Evolutionary conservation across 2,329 filamentous ascomycete genomes (phyloP).

Genomic region (Neoarthrinium moseri): DNA sequence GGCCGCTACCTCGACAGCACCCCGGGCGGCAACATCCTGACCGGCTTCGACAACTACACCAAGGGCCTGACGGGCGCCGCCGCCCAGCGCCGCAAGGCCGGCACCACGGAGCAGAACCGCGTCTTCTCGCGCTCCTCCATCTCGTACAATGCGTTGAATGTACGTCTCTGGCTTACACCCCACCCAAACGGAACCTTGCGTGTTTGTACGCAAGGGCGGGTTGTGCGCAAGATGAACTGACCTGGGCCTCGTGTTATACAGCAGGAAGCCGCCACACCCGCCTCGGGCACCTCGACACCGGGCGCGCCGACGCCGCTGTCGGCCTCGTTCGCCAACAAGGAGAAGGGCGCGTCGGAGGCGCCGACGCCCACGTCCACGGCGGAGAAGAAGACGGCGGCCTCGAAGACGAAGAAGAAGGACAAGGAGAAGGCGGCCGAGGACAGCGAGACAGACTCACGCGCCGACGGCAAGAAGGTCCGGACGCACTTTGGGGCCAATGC

Average conservation of each 20-base stretch:
- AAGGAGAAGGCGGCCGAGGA: conserved; percentile 45
- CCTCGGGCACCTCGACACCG: conserved; percentile 41
- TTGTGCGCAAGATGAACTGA: too few relatives aligned
- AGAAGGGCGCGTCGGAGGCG: conserved; percentile 45
- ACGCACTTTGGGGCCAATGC: conserved; percentile 54
- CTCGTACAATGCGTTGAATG: conserved; percentile 51
- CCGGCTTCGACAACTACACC: conserved; percentile 97
- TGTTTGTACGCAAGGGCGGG: background rate
- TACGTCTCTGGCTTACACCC: conserved; percentile 20
- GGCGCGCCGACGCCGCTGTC: conserved; percentile 55
- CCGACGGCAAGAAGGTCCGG: conserved; percentile 52
- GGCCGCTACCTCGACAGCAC: conserved; percentile 88
- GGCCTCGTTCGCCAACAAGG: conserved; percentile 46
- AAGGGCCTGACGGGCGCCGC: conserved; percentile 73
- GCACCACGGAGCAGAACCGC: conserved; percentile 67
- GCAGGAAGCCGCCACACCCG: conserved; percentile 42
- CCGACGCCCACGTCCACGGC: conserved; percentile 55
- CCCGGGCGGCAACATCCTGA: conserved; percentile 89
- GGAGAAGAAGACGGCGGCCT: conserved; percentile 35
- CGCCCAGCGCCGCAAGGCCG: conserved; percentile 62
- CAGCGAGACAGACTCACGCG: conserved; percentile 55
- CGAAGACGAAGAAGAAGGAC: conserved; percentile 54
- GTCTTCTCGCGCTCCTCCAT: conserved; percentile 70
- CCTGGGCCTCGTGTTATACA: too few relatives aligned
- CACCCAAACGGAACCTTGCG: background rate